Evolutionary conservation across 2,329 filamentous ascomycete genomes (phyloP), one percentile per base, ranked within the genome.

Genomic region (Thermomyces lanuginosus): DNA sequence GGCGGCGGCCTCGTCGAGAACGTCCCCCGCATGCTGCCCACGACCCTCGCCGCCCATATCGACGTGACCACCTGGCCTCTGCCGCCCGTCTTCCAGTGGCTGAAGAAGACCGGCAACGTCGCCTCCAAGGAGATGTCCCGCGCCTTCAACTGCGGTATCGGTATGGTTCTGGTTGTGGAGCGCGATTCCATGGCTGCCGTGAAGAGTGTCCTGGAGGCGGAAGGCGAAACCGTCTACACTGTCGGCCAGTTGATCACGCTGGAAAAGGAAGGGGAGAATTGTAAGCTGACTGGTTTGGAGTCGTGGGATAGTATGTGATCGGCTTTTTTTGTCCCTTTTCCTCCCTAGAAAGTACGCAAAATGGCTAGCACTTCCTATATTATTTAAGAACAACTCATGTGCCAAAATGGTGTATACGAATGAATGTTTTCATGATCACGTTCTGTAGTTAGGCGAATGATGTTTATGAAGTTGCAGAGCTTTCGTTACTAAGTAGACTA

Each of bases 1-100:
- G 89, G 89, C 26, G 89, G 89, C 34, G 89, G 89, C 7, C 67
- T 98, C 11, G 64, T 76, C 10, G 89, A 98, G 57, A 98, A 98
- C 52, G 76, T 98, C 14, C 89, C 89, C 16, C 75, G 89, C 37
- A 92, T 92, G 78, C 65, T 98, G 10, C 89, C 89, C 2, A 53
- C 66, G 17, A 61, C 73, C 23, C 69, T 98, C 4, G 69, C 77
- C 2, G 86, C 83, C 2, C 71, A 82, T 47, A 72, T 98, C 29
- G 77, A 92, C 43, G 77, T 78, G 24, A 59, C 63, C 21, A 56
- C 68, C 1, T 98, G 84, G 82, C 51, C 70, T 14, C 64, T 83
- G 22, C 82, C 79, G 0, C 58, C 68, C 1, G 78, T 93, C 4
- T 89, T 95, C 60, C 64, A 65, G 44, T 98, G 89, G 89, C 65